Base-by-base conservation (phyloP, 2,329 filamentous ascomycete species). In the Aquanectria penicillioides region DNA sequence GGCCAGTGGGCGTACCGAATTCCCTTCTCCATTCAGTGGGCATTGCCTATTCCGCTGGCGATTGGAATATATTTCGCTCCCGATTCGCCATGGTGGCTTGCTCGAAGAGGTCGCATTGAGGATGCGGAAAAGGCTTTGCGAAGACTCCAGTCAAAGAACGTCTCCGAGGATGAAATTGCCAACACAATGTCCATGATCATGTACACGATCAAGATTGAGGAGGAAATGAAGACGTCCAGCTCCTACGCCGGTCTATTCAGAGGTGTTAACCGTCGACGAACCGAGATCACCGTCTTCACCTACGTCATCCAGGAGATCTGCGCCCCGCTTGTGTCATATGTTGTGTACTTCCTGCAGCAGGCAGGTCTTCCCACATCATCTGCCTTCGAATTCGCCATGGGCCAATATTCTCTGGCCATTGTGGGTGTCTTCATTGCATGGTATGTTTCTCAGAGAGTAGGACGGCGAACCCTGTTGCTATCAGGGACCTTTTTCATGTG, bases 61-160 rank as follows among this genome's bases (percentile, higher is more conserved):
- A 63, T 80, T 4, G 75, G 73, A 25, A 75, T 79, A n/a, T 66
- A 73, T n/a, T 75, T 81, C n/a, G 79, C 79, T 3, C 81, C 81
- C 0, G 81, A 83, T 59, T 81, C 77, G 1, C 81, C 81, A 0
- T 83, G 81, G 79, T 83, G 78, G 77, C 74, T 81, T 4, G 76
- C 81, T 9, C 76, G 81, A 9, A 71, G 73, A 20, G 77, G 75
- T 2, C 73, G 74, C 3, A 58, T 73, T 6, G 74, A 76, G 0
- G 75, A 78, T 7, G 80, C 74, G 1, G 76, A 77, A 59, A 68
- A 69, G 20, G 69, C 77, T 0, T 60, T 83, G 2, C 59, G 69
- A 22, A 71, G 75, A 4, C 71, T 83, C 17, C 81, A 71, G 55
- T 61, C 49, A 18, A 70, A 61, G 23, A 31, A 65, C 18, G 67